Evolutionary conservation across 352 stramenopile species (phyloP).

Genomic region (Elongisporangium senticosum): DNA sequence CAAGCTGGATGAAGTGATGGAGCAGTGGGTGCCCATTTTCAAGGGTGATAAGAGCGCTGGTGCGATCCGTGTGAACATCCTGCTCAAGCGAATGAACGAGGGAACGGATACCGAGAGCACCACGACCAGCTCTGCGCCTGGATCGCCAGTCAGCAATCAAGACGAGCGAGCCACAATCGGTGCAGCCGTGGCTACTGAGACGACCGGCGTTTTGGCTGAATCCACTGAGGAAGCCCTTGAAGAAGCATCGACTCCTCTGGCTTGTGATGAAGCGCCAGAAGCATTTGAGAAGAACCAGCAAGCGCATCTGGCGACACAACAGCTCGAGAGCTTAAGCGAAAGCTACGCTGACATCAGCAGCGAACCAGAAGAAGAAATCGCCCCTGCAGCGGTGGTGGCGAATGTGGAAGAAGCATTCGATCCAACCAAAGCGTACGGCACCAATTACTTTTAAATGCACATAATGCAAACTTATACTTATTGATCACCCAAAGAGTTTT

Average conservation of each 20-base stretch:
- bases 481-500: neutral
- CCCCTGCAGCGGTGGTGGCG: no score
- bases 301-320: neutral
- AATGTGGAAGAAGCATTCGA: neutral
- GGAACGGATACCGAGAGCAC: neutral
- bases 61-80: neutral
- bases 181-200: neutral
- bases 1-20: neutral
- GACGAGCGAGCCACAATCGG: no score
- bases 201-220: neutral
- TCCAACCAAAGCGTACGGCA: neutral
- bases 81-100: neutral
- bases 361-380: neutral
- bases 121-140: neutral
- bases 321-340: neutral
- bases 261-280: neutral
- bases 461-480: constrained; percentile 1
- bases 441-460: neutral
- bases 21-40: neutral
- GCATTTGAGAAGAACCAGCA: neutral
- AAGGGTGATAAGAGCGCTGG: neutral
- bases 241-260: neutral
- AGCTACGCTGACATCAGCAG: neutral
- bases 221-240: neutral
- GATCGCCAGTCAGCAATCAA: neutral